phyloP scores from a whole-genome alignment of 441 rosid species.

The Jatropha podagrica region DNA sequence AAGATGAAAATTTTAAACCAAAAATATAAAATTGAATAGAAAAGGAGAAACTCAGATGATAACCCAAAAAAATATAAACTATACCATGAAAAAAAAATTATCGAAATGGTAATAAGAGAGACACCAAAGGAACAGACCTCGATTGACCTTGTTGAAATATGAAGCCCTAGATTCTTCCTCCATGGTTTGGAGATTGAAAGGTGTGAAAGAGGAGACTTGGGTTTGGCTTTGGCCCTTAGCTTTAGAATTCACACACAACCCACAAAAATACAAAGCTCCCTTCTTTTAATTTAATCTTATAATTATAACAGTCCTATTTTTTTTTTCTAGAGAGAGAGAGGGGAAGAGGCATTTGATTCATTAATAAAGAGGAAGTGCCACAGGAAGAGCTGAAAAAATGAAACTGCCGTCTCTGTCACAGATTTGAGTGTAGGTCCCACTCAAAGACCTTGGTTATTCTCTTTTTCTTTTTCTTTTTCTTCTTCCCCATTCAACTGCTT shows the following conservation, averaged over 20 bases:
- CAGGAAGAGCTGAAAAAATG: slow-evolving; percentile 33
- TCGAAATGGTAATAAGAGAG: slow-evolving; percentile 14
- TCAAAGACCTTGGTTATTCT: slow-evolving; percentile 52
- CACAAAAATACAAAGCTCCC: slow-evolving; percentile 45
- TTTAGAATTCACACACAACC: slow-evolving; percentile 43
- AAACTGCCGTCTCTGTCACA: slow-evolving; percentile 74
- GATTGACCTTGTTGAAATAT: slow-evolving; percentile 34
- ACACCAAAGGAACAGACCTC: slow-evolving; percentile 39
- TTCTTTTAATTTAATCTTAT: slow-evolving; percentile 11
- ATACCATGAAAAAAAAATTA: slow-evolving; percentile 18
- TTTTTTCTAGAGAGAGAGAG: slow-evolving; percentile 10
- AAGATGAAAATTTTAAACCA: slow-evolving; percentile 17
- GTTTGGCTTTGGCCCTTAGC: slow-evolving; percentile 10
- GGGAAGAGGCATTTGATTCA: slow-evolving; percentile 18
- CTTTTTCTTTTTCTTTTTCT: slow-evolving; percentile 12
- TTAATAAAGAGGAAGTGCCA: slow-evolving; percentile 19
- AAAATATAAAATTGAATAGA: background rate
- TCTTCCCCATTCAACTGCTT: background rate
- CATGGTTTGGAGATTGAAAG: slow-evolving; percentile 46
- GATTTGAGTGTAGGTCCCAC: slow-evolving; percentile 63
- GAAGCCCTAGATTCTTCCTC: slow-evolving; percentile 67
- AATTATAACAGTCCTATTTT: background rate
- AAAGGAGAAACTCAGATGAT: slow-evolving; percentile 14
- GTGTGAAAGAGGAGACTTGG: slow-evolving; percentile 70
- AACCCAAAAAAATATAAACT: slow-evolving; percentile 6